Evolutionary conservation across 2,329 filamentous ascomycete species (phyloP), one percentile per base, ranked within the genome.

Genomic region (Hymenotorrendiella dingleyae): DNA sequence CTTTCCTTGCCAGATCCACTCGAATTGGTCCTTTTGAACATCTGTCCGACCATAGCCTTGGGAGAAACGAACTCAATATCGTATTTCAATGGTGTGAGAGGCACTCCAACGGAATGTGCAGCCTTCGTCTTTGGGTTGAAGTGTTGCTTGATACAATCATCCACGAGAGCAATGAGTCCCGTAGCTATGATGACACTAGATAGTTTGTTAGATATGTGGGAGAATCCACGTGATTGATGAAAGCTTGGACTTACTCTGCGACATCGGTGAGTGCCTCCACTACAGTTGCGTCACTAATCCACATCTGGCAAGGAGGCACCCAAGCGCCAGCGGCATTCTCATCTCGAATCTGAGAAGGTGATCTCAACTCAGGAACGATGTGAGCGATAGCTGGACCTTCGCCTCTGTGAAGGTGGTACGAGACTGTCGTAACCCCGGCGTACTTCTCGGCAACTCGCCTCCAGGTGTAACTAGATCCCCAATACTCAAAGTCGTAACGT

Each of bases 401-500:
- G 53, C 78, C 74, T 52, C 84, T 80, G 51, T 87, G 70, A 24
- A 97, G 78, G 57, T 94, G 85, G 65, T 87, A 96, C 4, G 85
- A 86, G 14, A 87, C 73, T 38, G 80, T 74, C 41, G 74, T 72
- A 42, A 74, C 67, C 27, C 69, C 71, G 32, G 82, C 76, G 51
- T 86, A 79, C 63, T 80, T 81, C 61, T 84, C 80, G 33, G 75
- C 68, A 36, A 83, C 74, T 27, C 88, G 80, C 63, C 81, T 86
- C 93, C 93, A 97, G 40, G 78, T 70, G 64, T 97, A 97, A 42
- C 72, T 75, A 54, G 83, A 76, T 20, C 87, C 88, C 93, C 93
- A 97, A 72, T 94, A 95, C 60, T 91, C 84, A 57, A 94, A 96
- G 42, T 89, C 86, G 63, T 96, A 97, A 48, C 80, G 77, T 66